Conservation (phyloP, 805 yeast species). For the Metschnikowia similis region DNA sequence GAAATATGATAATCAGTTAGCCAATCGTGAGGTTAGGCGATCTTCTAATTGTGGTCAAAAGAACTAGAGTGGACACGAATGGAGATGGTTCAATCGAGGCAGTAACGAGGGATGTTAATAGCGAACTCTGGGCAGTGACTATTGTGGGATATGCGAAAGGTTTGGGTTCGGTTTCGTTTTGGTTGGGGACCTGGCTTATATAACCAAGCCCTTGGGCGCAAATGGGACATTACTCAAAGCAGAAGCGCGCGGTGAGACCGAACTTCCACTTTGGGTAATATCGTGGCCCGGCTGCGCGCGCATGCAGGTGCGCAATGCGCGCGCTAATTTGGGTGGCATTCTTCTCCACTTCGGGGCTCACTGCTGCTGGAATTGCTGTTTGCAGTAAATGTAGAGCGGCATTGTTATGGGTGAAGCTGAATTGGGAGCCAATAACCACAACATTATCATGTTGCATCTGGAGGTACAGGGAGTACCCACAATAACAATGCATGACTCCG, state of each 20-base stretch:
- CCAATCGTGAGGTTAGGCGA: too few species aligned
- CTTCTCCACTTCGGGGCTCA: background rate
- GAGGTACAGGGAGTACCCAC: too few species aligned
- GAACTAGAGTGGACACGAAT: too few species aligned
- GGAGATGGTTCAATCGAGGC: too few species aligned
- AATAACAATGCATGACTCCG: too few species aligned
- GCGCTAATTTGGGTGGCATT: background rate
- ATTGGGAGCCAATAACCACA: too few species aligned
- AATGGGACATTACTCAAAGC: constrained; percentile 1
- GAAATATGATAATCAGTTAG: background rate
- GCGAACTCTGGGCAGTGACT: background rate
- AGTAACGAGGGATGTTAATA: background rate
- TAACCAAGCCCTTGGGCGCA: background rate
- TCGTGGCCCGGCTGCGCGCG: background rate
- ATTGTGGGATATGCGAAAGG: background rate
- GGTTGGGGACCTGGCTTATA: background rate
- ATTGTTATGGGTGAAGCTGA: too few species aligned
- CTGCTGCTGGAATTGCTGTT: background rate
- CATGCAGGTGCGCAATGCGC: background rate
- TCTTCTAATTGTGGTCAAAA: too few species aligned
- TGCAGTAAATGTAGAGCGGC: background rate
- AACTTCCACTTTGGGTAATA: constrained; percentile 4
- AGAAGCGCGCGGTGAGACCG: background rate
- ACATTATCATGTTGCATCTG: too few species aligned
- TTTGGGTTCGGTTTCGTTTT: too few species aligned